Conservation (phyloP, 768 basidiomycete species). For the Nidularia pulvinata region DNA sequence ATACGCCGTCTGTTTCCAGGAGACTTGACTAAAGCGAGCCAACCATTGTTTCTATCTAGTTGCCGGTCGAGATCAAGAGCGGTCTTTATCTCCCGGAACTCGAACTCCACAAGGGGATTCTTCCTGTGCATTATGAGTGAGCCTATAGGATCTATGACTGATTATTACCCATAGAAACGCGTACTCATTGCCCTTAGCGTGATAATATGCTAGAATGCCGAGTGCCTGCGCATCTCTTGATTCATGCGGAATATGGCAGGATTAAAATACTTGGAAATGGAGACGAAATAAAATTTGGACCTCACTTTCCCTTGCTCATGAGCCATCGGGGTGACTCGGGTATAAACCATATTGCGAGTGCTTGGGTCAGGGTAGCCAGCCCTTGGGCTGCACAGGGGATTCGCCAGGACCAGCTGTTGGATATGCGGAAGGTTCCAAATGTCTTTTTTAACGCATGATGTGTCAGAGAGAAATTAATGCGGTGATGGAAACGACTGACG, state of each 20-base stretch:
- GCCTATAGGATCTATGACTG: background rate
- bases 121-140: slow-evolving; percentile 36
- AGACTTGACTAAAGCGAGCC: slow-evolving; percentile 41
- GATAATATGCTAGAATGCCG: slow-evolving; percentile 50
- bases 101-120: slow-evolving; percentile 58
- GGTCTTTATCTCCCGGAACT: slow-evolving; percentile 66
- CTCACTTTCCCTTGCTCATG: background rate
- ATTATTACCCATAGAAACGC: background rate
- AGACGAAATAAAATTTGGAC: no score
- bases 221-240: slow-evolving; percentile 48
- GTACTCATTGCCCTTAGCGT: slow-evolving; percentile 47
- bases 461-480: no score
- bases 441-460: no score
- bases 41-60: slow-evolving; percentile 38
- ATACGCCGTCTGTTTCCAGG: slow-evolving; percentile 54
- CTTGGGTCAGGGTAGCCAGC: slow-evolving; percentile 21
- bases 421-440: slow-evolving; percentile 21
- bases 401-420: slow-evolving; percentile 29
- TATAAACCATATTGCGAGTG: slow-evolving; percentile 23
- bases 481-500: no score
- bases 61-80: slow-evolving; percentile 44
- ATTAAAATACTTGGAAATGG: no score
- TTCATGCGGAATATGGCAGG: no score
- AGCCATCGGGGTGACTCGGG: slow-evolving; percentile 41
- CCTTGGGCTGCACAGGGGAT: slow-evolving; percentile 25